Base-by-base conservation (phyloP, 2,329 filamentous ascomycete species). In the Penicillium sp. region DNA sequence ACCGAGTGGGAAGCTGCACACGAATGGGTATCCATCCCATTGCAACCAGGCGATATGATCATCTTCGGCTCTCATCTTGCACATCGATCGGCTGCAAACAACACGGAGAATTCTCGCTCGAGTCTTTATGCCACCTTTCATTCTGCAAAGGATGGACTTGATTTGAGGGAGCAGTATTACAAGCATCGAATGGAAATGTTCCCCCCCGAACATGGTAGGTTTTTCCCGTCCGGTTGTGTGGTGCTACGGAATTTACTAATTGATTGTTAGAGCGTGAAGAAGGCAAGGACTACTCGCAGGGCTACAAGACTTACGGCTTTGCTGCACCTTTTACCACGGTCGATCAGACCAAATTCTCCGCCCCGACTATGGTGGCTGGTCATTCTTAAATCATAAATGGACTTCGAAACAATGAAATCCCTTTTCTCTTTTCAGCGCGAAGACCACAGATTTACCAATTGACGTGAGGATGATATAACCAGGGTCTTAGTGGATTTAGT, bases 41-140 rank as follows among this genome's bases (percentile, higher is more conserved):
- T 71, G 18, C 58, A 67, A 44, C 51, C 64, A 6, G 64, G 68
- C 10, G 62, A 70, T 29, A 54, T 70, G 30, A 50, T 71, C 8
- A 56, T 71, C 6, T 71, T 72, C 44, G 68, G 68, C 7, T 68
- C 66, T 4, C 66, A 68, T 40, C 62, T 71, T 13, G 69, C 68
- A 9, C 67, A 72, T 52, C 57, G 67, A 7, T 69, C 64, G 5
- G 66, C 61, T 1, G 52, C 59, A 8, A 70, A 71, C 21, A 59
- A 52, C 9, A 68, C 62, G 1, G 51, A 56, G 7, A 56, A 51
- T 27, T 51, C 56, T 7, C 56, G 64, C 4, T 59, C 59, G 13
- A 67, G 60, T 49, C 52, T 68, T 23, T 67, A 67, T 61, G 66
- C 61, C 7, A 68, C 66, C 4, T 68, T 65, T 27, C 55, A 65